Evolutionary conservation across 2,329 filamentous ascomycete species (phyloP).

Genomic region (Xylaria hypoxylon): DNA sequence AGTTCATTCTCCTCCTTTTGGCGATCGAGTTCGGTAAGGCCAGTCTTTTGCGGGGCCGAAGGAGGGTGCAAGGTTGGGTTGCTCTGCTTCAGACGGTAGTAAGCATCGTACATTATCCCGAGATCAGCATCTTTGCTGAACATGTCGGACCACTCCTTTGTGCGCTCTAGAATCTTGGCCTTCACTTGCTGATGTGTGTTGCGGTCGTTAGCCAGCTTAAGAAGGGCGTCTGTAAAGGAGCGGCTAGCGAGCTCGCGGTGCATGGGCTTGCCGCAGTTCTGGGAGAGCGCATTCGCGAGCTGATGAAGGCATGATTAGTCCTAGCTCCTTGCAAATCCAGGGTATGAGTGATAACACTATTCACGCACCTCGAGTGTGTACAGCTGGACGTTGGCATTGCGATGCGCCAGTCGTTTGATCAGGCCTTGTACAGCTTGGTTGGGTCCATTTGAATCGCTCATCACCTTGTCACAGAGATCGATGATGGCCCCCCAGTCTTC

Average conservation of each 20-base stretch:
- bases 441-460: constrained; percentile 67
- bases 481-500: constrained; percentile 77
- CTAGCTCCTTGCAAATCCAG: not conserved
- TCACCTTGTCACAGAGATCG: constrained; percentile 71
- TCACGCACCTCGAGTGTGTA: constrained; percentile 84
- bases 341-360: not conserved
- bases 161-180: constrained; percentile 94
- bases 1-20: constrained; percentile 97
- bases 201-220: constrained; percentile 90
- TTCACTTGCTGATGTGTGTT: constrained; percentile 98
- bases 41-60: constrained; percentile 91
- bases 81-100: constrained; percentile 82
- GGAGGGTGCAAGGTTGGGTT: constrained; percentile 92
- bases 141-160: constrained; percentile 97
- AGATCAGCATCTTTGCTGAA: constrained; percentile 89
- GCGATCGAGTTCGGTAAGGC: constrained; percentile 88
- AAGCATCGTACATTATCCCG: constrained; percentile 97
- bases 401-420: constrained; percentile 91
- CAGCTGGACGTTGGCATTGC: constrained; percentile 95
- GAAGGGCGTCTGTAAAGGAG: constrained; percentile 92
- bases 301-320: constrained; percentile 50
- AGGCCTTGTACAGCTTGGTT: constrained; percentile 90
- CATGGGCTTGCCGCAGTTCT: constrained; percentile 88
- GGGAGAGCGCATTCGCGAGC: constrained; percentile 90
- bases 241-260: constrained; percentile 91